Base-by-base conservation (phyloP, 2,329 filamentous ascomycete genomes). In the Coniochaeta hoffmannii region DNA sequence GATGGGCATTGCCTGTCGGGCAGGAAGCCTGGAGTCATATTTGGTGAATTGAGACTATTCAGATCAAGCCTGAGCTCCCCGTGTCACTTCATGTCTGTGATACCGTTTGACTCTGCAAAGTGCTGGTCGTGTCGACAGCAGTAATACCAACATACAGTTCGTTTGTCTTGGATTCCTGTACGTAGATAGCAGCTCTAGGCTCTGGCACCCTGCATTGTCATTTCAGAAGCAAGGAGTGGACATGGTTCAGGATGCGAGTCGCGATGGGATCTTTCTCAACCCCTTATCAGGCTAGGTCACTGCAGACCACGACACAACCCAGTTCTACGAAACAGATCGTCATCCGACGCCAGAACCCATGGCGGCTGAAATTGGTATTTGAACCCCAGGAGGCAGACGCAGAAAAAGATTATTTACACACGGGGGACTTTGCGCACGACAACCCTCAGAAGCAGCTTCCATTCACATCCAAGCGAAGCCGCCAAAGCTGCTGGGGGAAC, bases 371-470 rank as follows among this genome's bases (percentile, higher is more conserved):
- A 15, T 46, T 46, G 41, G 22, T 46, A 46, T 46, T 12, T 24
- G 24, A 15, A 15, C 19, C 41, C 41, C 41, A 26, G 11, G 19
- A 17, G 26, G 34, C n/a, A 55, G 34, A n/a, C n/a, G 55, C 44
- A 49, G 53, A 49, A 32, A 41, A 8, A 56, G 34, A 58, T 55
- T 60, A 59, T 60, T 54, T 60, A 60, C 59, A 60, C 35, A 57
- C 55, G 41, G 14, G 26, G 41, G 19, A n/a, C n/a, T 14, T 36
- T 46, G 14, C 24, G 41, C 22, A 26, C 19, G 19, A 7, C 41
- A n/a, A 11, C 22, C 19, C 19, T n/a, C 22, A 46, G 26, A 28
- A 28, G 12, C 17, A 46, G n/a, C 22, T 46, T 9, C 41, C 24
- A 46, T 46, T 22, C 14, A 7, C 41, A 46, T 28, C 41, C 41